These are phyloP conservation scores for Trichodelitschia bisporula DNA, from an alignment of 495 filamentous ascomycete species.

Conservation along the genomic window DNA sequence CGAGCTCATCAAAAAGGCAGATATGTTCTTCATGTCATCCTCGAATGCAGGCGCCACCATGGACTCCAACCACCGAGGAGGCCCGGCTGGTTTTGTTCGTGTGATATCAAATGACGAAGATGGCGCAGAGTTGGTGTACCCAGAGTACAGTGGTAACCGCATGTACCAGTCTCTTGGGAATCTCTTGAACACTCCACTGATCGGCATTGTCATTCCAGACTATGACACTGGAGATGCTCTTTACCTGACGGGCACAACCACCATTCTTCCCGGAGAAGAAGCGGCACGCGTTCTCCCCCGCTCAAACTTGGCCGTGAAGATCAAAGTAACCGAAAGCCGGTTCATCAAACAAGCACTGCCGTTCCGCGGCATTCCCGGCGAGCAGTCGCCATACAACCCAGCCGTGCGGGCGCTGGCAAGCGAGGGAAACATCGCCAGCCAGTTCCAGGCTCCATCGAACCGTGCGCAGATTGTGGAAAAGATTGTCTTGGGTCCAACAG, in stretches of 20 bases:
- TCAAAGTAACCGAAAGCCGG: conserved; percentile 31
- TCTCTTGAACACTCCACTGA: conserved; percentile 32
- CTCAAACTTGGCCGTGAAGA: conserved; percentile 43
- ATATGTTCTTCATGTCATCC: conserved; percentile 54
- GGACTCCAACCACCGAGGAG: conserved; percentile 71
- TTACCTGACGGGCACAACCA: conserved; percentile 39
- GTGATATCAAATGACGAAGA: conserved; percentile 26
- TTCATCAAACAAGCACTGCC: conserved; percentile 37
- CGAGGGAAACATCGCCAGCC: conserved; percentile 18
- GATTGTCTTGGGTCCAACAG: conserved; percentile 19
- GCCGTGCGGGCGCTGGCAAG: conserved; percentile 26
- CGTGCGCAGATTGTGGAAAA: conserved; percentile 14
- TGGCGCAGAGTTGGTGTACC: conserved; percentile 35
- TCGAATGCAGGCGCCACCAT: conserved; percentile 33
- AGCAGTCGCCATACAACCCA: conserved; percentile 50
- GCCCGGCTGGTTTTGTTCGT: conserved; percentile 46
- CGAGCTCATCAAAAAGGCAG: conserved; percentile 33
- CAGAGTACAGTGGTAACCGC: conserved; percentile 61
- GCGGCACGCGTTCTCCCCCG: conserved; percentile 35
- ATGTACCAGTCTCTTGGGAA: conserved; percentile 68
- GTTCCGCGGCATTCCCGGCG: conserved; percentile 34
- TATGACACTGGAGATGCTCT: conserved; percentile 44
- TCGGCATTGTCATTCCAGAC: conserved; percentile 44
- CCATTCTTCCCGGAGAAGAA: conserved; percentile 34
- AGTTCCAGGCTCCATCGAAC: conserved; percentile 6